These are phyloP conservation scores for Acorus calamus DNA, from an alignment of 106 monocot genomes.

Conservation along the genomic window DNA sequence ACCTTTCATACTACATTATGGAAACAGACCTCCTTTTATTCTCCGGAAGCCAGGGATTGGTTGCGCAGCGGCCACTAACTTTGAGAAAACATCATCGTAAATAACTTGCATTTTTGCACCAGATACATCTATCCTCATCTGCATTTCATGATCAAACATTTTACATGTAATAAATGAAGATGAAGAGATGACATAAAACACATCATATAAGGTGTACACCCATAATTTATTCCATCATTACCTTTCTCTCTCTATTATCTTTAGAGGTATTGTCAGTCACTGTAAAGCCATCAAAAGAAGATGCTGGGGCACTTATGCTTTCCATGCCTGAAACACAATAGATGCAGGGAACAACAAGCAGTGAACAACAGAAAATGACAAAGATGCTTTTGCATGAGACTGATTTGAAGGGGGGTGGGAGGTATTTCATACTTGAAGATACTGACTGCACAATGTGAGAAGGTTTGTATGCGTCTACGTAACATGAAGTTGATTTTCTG, in stretches of 20 bases:
- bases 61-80: slow-evolving; percentile 59
- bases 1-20: neutral
- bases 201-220: no score
- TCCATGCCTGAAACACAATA: slow-evolving; percentile 6
- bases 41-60: slow-evolving; percentile 77
- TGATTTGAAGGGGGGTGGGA: no score
- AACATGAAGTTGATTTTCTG: no score
- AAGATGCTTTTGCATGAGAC: neutral
- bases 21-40: slow-evolving; percentile 65
- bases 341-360: neutral
- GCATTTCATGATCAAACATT: neutral
- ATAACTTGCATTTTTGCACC: slow-evolving; percentile 43
- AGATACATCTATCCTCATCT: slow-evolving; percentile 45
- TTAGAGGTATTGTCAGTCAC: slow-evolving; percentile 5
- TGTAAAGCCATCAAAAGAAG: slow-evolving; percentile 17
- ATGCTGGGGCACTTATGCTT: slow-evolving; percentile 1
- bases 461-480: neutral
- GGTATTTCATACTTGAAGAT: slow-evolving; percentile 10
- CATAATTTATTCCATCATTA: neutral
- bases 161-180: no score
- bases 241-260: slow-evolving; percentile 21
- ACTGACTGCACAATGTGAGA: slow-evolving; percentile 1
- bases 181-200: no score
- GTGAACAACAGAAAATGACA: neutral
- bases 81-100: slow-evolving; percentile 61